Evolutionary conservation across 2,329 filamentous ascomycete genomes (phyloP), one percentile per base, ranked within the genome.

Genomic region (Cercospora beticola): DNA sequence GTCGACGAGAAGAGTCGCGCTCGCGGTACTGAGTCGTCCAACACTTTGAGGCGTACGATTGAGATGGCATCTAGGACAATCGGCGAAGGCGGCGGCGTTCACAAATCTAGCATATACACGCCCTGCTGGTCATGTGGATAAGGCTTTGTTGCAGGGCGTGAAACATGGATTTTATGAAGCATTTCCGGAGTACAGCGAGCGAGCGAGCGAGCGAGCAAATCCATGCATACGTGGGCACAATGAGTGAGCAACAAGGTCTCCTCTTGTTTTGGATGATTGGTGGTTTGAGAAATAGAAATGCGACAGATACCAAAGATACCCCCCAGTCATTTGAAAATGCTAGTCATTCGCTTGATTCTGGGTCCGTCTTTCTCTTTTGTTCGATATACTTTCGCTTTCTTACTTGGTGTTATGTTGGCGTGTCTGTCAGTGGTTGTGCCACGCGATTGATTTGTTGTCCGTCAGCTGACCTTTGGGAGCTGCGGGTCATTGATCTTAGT

Each of bases 401-500:
- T 5, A 21, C n/a, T 49, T 3, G 5, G 12, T 16, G 16, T 40
- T 5, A 40, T 40, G 36, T 43, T 4, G 16, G 36, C 36, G 36
- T 43, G 36, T 54, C 49, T 54, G 49, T 28, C 49, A 28, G 49
- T 54, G 18, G 21, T 54, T 7, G 49, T 54, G 49, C 49, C 49
- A 56, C 49, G 49, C 49, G 49, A 56, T 26, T n/a, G 49, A 26
- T 56, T 56, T 26, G 49, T 56, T 56, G 49, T 56, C 49, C 12
- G 49, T 56, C 49, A 56, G 49, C 23, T 56, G 49, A 56, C 12
- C 23, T 28, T 14, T 30, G 2, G 10, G 49, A 30, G 49, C 49
- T 56, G 49, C 49, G 49, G 49, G 49, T 56, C 49, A 56, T 91
- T 2, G 89, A 88, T 54, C 2, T n/a, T 56, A 28, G 49, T 56